These are phyloP conservation scores for Phylloporus sp. DNA, from an alignment of 768 basidiomycete species.

Conservation along the genomic window DNA sequence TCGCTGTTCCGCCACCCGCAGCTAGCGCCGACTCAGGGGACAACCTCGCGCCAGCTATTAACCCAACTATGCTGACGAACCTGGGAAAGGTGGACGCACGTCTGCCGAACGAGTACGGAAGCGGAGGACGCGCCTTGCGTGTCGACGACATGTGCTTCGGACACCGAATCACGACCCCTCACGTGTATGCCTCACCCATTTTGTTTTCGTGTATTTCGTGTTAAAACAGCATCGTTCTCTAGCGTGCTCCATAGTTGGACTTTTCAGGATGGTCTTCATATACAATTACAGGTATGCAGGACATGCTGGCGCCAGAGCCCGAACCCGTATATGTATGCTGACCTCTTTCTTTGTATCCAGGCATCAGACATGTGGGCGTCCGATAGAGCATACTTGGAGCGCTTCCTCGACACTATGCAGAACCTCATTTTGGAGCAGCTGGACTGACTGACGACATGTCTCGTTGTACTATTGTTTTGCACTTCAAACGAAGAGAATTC, in stretches of 20 bases:
- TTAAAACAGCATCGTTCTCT: too few relatives aligned
- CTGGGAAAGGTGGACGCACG: not conserved
- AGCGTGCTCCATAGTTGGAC: slow-evolving; percentile 6
- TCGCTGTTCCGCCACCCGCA: not conserved
- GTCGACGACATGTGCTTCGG: slow-evolving; percentile 3
- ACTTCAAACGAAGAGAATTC: too few relatives aligned
- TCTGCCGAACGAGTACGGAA: not conserved
- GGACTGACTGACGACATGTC: not conserved
- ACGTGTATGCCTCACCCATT: not conserved
- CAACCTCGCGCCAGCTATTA: not conserved
- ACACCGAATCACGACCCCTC: slow-evolving; percentile 1
- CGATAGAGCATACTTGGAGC: not conserved
- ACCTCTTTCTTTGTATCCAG: not conserved
- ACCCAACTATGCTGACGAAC: not conserved
- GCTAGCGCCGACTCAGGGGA: not conserved
- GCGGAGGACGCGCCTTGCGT: not conserved
- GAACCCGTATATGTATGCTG: not conserved
- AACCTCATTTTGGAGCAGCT: not conserved
- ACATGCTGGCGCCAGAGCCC: not conserved
- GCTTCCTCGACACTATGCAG: not conserved
- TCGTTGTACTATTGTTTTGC: too few relatives aligned
- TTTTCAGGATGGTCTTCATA: not conserved
- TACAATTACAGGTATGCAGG: slow-evolving; percentile 4
- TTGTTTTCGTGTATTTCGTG: not conserved
- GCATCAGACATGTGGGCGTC: slow-evolving; percentile 2